Percentiles rank a stretch among this genome's conserved stretches.
These are phyloP conservation scores for Polytrichum commune DNA, from an alignment of 225 moss, liverwort and hornwort genomes.

Conservation along the genomic window DNA sequence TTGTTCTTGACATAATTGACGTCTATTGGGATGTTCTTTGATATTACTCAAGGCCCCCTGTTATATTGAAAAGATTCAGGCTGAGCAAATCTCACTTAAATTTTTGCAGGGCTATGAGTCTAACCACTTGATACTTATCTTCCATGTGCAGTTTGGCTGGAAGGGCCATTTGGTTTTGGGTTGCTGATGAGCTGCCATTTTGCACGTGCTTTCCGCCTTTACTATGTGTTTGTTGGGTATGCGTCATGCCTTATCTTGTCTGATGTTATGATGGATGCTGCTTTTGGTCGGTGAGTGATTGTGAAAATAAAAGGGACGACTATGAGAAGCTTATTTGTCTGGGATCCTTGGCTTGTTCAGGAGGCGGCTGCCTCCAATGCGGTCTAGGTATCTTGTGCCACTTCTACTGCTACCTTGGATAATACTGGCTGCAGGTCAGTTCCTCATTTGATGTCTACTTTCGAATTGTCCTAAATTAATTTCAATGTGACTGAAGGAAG, in stretches of 20 bases:
- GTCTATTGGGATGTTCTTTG: neutral
- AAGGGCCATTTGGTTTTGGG: slow-evolving; percentile 31
- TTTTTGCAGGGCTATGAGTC: neutral
- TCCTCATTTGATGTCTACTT: neutral
- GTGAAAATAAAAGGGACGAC: too few relatives aligned
- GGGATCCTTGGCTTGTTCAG: slow-evolving; percentile 15
- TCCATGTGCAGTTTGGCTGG: slow-evolving; percentile 39
- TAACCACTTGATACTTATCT: neutral
- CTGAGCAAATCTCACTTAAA: neutral
- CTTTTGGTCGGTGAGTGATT: too few relatives aligned
- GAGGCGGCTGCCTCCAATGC: slow-evolving; percentile 34
- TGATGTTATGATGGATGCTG: neutral
- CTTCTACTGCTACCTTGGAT: slow-evolving; percentile 33
- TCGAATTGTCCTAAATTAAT: too few relatives aligned
- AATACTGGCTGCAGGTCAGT: slow-evolving; percentile 22
- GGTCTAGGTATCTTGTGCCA: slow-evolving; percentile 19
- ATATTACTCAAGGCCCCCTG: too few relatives aligned
- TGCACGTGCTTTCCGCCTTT: slow-evolving; percentile 38
- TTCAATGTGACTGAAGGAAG: too few relatives aligned
- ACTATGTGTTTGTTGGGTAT: slow-evolving; percentile 45
- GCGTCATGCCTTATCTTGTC: neutral
- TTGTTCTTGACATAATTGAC: too few relatives aligned
- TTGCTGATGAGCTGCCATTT: slow-evolving; percentile 38
- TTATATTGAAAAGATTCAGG: neutral
- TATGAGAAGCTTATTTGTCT: neutral